These are phyloP conservation scores for Carex littledalei DNA, from an alignment of 176 grass and related monocot genomes.

Conservation along the genomic window DNA sequence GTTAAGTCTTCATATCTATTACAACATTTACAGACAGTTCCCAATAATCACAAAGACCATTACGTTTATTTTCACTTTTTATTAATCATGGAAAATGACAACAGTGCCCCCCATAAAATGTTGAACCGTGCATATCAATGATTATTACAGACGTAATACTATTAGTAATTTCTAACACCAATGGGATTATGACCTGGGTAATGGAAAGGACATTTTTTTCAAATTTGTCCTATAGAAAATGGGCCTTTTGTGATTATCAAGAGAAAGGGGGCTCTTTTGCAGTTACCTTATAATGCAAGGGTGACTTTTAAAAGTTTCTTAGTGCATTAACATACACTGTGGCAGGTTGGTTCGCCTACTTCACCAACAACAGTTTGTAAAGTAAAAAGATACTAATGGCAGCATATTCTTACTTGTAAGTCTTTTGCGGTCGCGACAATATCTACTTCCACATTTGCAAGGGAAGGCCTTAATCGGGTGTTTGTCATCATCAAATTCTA, in stretches of 20 bases:
- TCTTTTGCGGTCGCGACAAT: constrained; percentile 42
- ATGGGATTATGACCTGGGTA: not conserved
- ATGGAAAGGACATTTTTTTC: not conserved
- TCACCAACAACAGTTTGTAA: not conserved
- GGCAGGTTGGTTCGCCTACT: not conserved
- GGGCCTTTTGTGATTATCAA: not conserved
- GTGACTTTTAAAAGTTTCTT: not conserved
- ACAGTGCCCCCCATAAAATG: not conserved
- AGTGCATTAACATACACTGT: not conserved
- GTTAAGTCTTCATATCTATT: not conserved
- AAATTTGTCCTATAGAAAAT: not conserved
- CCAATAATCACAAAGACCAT: not conserved
- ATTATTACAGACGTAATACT: not conserved
- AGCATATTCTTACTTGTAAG: constrained; percentile 44
- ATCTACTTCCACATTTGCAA: constrained; percentile 58
- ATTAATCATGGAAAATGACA: constrained; percentile 1
- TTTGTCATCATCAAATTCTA: constrained; percentile 76
- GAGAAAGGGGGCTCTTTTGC: not conserved
- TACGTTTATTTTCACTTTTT: not conserved
- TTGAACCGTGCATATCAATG: not conserved
- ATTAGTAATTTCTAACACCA: not conserved
- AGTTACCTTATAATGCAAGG: not conserved
- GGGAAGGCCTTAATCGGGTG: constrained; percentile 76
- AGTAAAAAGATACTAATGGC: not conserved
- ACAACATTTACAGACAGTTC: not conserved